Conservation (phyloP, 2,329 filamentous ascomycete species). For the Parastagonospora nodorum region DNA sequence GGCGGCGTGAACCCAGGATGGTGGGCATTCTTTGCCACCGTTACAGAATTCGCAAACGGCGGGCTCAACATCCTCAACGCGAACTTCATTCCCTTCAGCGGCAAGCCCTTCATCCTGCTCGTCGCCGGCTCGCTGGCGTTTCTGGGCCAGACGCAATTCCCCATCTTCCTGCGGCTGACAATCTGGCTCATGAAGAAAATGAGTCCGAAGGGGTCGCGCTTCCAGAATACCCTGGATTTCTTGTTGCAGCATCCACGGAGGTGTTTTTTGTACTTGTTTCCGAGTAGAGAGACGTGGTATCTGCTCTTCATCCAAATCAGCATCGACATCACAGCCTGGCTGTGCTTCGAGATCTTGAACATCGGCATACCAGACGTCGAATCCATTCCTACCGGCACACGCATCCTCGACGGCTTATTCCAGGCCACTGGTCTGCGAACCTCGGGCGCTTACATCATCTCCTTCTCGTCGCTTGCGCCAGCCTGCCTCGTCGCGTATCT, state of each 20-base stretch:
- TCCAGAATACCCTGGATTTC: slow-evolving; percentile 58
- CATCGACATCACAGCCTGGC: slow-evolving; percentile 68
- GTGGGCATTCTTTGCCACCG: slow-evolving; percentile 49
- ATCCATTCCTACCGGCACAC: slow-evolving; percentile 57
- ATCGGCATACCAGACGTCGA: slow-evolving; percentile 64
- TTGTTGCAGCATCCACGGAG: slow-evolving; percentile 66
- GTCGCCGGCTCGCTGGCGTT: slow-evolving; percentile 57
- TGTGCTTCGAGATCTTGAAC: slow-evolving; percentile 68
- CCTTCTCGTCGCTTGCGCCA: slow-evolving; percentile 60
- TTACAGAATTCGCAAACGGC: slow-evolving; percentile 60
- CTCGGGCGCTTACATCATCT: slow-evolving; percentile 69
- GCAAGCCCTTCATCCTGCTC: slow-evolving; percentile 51
- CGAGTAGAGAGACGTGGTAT: slow-evolving; percentile 68
- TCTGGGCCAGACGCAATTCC: slow-evolving; percentile 62
- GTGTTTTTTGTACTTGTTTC: slow-evolving; percentile 70
- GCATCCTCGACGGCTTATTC: slow-evolving; percentile 68
- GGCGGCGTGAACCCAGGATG: slow-evolving; percentile 37
- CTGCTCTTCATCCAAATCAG: slow-evolving; percentile 64
- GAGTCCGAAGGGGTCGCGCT: slow-evolving; percentile 45
- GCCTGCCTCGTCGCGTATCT: slow-evolving; percentile 65
- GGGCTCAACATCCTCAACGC: slow-evolving; percentile 62
- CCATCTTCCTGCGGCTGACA: slow-evolving; percentile 61
- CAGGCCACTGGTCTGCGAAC: slow-evolving; percentile 66
- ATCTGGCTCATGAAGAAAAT: slow-evolving; percentile 62
- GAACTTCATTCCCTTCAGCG: slow-evolving; percentile 65